These are phyloP conservation scores for Tylopilus rubrobrunneus DNA, from an alignment of 768 basidiomycete genomes.

Conservation along the genomic window DNA sequence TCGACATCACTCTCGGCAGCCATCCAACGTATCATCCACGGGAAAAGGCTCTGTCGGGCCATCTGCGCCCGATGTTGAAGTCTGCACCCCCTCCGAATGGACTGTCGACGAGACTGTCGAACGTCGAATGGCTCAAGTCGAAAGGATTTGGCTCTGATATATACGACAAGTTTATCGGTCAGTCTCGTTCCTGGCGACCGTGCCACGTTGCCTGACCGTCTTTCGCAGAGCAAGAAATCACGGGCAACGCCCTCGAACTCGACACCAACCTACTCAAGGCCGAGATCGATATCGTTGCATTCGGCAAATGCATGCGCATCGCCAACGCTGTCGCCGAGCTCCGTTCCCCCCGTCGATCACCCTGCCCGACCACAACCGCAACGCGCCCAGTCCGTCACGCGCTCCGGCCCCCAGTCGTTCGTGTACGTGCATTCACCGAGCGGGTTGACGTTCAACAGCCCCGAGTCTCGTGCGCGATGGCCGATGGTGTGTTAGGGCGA, in stretches of 20 bases:
- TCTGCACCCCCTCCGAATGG: conserved; percentile 70
- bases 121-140: conserved; percentile 73
- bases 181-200: conserved; percentile 21
- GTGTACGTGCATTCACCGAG: conserved; percentile 31
- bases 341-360: conserved; percentile 61
- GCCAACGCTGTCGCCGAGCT: conserved; percentile 90
- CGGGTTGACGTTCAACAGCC: conserved; percentile 44
- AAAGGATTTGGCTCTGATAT: conserved; percentile 85
- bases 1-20: conserved; percentile 23
- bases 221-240: conserved; percentile 90
- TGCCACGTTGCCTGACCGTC: not conserved
- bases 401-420: conserved; percentile 30
- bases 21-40: conserved; percentile 38
- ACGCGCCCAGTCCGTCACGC: conserved; percentile 29
- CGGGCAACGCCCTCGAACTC: conserved; percentile 94
- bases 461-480: conserved; percentile 11
- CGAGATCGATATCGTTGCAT: conserved; percentile 90
- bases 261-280: conserved; percentile 86
- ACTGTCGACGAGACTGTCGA: conserved; percentile 68
- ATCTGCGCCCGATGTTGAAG: conserved; percentile 26
- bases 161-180: conserved; percentile 83
- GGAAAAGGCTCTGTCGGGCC: conserved; percentile 19
- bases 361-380: conserved; percentile 43
- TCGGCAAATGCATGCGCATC: conserved; percentile 92
- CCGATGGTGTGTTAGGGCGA: conserved; percentile 43